A percentile compares a stretch with the other conserved stretches of the same genome.
phyloP scores from a whole-genome alignment of 2,329 filamentous ascomycete genomes.

The Calonectria hawksworthii region DNA sequence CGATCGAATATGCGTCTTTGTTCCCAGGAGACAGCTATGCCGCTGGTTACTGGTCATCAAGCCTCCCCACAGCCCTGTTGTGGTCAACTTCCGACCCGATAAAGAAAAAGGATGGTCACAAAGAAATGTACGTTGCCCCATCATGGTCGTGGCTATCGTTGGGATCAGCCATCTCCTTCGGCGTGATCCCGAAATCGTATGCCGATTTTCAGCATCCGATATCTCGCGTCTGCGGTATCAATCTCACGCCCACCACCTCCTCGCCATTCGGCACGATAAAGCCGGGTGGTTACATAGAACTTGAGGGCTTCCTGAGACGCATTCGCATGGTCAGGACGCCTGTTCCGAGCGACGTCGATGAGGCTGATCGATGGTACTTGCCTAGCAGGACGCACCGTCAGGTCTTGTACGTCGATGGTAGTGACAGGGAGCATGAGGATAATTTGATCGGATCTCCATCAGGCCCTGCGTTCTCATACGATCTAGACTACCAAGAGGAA shows the following conservation, averaged over 20 bases:
- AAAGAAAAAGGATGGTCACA: background rate
- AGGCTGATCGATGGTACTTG: background rate
- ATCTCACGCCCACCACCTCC: background rate
- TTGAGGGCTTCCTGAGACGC: background rate
- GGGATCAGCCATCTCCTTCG: background rate
- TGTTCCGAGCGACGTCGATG: background rate
- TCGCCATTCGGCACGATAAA: background rate
- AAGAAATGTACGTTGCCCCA: background rate
- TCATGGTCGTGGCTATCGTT: constrained; percentile 7
- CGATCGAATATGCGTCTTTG: background rate
- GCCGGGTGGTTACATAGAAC: background rate
- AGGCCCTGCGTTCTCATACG: background rate
- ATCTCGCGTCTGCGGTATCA: background rate
- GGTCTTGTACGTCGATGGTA: background rate
- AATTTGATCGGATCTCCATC: background rate
- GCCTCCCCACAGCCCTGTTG: background rate
- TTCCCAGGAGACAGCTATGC: background rate
- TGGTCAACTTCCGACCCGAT: background rate
- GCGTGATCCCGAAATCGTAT: background rate
- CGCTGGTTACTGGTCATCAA: constrained; percentile 1
- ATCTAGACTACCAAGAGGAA: background rate
- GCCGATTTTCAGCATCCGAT: background rate
- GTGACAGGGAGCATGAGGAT: background rate
- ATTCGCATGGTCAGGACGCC: background rate
- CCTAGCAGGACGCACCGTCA: background rate